Evolutionary conservation across 768 basidiomycete genomes (phyloP).

Genomic region (Tricholoma terreum): DNA sequence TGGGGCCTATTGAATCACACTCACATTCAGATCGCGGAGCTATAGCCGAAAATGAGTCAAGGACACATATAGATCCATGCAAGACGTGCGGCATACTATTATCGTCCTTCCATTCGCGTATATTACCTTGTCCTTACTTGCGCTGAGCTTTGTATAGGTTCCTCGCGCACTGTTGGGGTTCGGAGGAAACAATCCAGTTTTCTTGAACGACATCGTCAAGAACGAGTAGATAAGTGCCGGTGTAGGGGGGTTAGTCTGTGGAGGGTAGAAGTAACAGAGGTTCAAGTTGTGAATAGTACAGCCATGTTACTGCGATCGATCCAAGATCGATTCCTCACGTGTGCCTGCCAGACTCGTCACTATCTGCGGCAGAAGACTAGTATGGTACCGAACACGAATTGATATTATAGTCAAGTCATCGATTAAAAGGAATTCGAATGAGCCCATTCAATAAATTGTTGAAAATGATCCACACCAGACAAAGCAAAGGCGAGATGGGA

Average conservation of each 20-base stretch:
- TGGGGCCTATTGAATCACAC: conserved; percentile 14
- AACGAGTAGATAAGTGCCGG: background rate
- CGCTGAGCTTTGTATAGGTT: conserved; percentile 67
- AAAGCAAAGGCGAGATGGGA: background rate
- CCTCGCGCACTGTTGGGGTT: conserved; percentile 70
- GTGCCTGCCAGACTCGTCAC: too few species aligned
- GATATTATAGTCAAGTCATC: too few species aligned
- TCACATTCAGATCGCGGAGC: conserved; percentile 83
- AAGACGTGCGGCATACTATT: conserved; percentile 56
- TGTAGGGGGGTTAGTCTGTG: too few species aligned
- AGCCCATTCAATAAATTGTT: background rate
- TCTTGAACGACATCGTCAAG: conserved; percentile 48
- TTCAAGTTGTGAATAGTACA: too few species aligned
- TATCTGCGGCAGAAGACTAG: too few species aligned
- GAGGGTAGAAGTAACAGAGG: too few species aligned
- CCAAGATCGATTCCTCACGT: too few species aligned
- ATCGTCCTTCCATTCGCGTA: conserved; percentile 85
- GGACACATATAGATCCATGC: background rate
- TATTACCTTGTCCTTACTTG: conserved; percentile 74
- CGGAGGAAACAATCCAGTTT: conserved; percentile 53
- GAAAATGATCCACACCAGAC: background rate
- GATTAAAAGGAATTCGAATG: too few species aligned
- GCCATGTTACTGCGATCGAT: too few species aligned
- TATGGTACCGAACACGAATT: too few species aligned
- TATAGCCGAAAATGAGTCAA: conserved; percentile 23